A percentile compares a stretch with the other conserved stretches of the same genome.
These are phyloP conservation scores for Heracleum sosnowskyi DNA, from an alignment of 129 eudicot species.

Conservation along the genomic window DNA sequence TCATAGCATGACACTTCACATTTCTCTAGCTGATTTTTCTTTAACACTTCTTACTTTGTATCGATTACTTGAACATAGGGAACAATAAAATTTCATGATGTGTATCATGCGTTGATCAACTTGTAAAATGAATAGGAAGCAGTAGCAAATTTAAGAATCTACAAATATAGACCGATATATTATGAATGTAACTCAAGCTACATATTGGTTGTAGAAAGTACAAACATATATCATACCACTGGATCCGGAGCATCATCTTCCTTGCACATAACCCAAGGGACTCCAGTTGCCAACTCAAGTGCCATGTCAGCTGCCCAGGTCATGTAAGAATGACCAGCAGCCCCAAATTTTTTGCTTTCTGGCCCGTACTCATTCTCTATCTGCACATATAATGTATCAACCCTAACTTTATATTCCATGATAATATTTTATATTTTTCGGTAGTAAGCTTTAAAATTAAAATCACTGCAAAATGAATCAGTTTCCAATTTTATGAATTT, in stretches of 20 bases:
- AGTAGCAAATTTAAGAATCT: background rate
- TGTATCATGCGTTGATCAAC: background rate
- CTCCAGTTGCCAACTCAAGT: slow-evolving; percentile 62
- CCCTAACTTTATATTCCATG: background rate
- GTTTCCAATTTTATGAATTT: background rate
- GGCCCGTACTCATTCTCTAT: slow-evolving; percentile 93
- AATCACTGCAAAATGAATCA: background rate
- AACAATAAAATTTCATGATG: background rate
- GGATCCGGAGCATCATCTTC: slow-evolving; percentile 99
- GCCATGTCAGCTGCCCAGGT: slow-evolving; percentile 99
- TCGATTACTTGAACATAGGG: background rate
- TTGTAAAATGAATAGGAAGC: background rate
- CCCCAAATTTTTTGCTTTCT: slow-evolving; percentile 49
- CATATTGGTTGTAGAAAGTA: background rate
- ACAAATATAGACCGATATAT: background rate
- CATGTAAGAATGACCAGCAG: slow-evolving; percentile 71
- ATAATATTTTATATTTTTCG: background rate
- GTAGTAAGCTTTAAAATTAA: background rate
- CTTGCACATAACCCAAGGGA: slow-evolving; percentile 99
- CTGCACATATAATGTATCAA: slow-evolving; percentile 22
- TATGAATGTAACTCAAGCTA: background rate
- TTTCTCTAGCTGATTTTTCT: background rate
- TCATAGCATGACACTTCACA: background rate
- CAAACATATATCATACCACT: slow-evolving; percentile 37
- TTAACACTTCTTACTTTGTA: background rate